Evolutionary conservation across 257 asterid genomes (phyloP).

Genomic region (Capsicum pubescens): DNA sequence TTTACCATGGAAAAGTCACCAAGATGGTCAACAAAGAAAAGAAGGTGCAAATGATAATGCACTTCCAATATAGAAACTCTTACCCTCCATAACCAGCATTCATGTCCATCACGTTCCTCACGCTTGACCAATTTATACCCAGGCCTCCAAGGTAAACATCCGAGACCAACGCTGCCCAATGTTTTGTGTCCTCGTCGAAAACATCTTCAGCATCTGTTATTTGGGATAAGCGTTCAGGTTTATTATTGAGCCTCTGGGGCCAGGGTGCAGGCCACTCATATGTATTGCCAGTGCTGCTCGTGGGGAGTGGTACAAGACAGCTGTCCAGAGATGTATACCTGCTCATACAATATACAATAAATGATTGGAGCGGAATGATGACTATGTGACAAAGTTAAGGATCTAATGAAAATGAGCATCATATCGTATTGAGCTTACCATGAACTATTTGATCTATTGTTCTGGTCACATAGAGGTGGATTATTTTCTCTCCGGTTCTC

Average conservation of each 20-base stretch:
- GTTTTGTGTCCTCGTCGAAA: constrained; percentile 67
- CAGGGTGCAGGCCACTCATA: constrained; percentile 78
- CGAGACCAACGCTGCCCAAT: constrained; percentile 83
- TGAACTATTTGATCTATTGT: constrained; percentile 56
- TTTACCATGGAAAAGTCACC: constrained; percentile 16
- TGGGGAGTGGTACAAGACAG: constrained; percentile 65
- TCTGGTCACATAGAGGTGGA: constrained; percentile 77
- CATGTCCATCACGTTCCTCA: constrained; percentile 86
- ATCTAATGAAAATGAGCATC: constrained; percentile 15
- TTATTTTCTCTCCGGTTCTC: constrained; percentile 57
- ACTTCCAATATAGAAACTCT: constrained; percentile 7
- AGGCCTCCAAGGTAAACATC: constrained; percentile 80
- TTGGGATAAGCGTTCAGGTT: constrained; percentile 59
- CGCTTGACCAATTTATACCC: constrained; percentile 66
- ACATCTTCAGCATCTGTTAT: constrained; percentile 58
- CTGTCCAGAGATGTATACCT: constrained; percentile 81
- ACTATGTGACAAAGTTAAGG: constrained; percentile 1
- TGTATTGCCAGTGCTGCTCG: constrained; percentile 32
- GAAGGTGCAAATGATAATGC: neutral
- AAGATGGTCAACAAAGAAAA: neutral
- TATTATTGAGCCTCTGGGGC: constrained; percentile 78
- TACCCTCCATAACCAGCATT: constrained; percentile 81
- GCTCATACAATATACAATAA: constrained; percentile 8
- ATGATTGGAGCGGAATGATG: neutral
- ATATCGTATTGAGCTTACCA: constrained; percentile 49